These are phyloP conservation scores for Penicillium sp. DNA, from an alignment of 2,329 filamentous ascomycete species.

Conservation along the genomic window DNA sequence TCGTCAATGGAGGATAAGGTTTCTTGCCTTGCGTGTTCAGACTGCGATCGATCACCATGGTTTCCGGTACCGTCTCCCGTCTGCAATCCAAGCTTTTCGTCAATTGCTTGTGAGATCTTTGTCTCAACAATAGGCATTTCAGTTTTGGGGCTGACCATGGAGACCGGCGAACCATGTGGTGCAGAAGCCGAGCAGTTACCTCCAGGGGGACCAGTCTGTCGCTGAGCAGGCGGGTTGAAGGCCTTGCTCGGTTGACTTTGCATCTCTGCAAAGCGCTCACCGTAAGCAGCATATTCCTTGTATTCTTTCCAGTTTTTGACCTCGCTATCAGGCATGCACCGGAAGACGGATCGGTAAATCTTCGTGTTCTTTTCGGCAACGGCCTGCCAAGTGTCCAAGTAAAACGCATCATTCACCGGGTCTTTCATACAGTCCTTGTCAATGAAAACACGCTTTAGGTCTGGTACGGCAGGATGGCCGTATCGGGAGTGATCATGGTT, in stretches of 20 bases:
- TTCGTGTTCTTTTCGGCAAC: constrained; percentile 94
- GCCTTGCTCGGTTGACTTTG: constrained; percentile 57
- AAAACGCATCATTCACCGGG: constrained; percentile 78
- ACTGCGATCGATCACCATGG: constrained; percentile 36
- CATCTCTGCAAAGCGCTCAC: constrained; percentile 71
- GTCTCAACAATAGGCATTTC: constrained; percentile 32
- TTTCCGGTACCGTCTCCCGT: constrained; percentile 34
- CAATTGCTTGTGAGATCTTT: constrained; percentile 30
- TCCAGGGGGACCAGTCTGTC: constrained; percentile 31
- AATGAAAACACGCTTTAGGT: constrained; percentile 72
- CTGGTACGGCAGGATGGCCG: constrained; percentile 54
- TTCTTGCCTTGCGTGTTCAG: constrained; percentile 31
- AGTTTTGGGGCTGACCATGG: constrained; percentile 27
- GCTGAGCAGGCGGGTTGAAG: constrained; percentile 48
- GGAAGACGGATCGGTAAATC: constrained; percentile 88
- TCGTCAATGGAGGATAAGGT: constrained; percentile 42
- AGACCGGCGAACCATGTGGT: constrained; percentile 24
- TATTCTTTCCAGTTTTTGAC: constrained; percentile 94
- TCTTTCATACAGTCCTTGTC: constrained; percentile 94
- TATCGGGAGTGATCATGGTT: constrained; percentile 52
- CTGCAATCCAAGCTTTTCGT: constrained; percentile 38
- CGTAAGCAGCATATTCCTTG: constrained; percentile 77
- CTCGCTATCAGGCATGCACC: constrained; percentile 95
- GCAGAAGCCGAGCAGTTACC: constrained; percentile 19
- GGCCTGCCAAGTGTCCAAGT: constrained; percentile 82